Base-by-base conservation (phyloP, 1,139 yeast species). In the Candida gigantensis region DNA sequence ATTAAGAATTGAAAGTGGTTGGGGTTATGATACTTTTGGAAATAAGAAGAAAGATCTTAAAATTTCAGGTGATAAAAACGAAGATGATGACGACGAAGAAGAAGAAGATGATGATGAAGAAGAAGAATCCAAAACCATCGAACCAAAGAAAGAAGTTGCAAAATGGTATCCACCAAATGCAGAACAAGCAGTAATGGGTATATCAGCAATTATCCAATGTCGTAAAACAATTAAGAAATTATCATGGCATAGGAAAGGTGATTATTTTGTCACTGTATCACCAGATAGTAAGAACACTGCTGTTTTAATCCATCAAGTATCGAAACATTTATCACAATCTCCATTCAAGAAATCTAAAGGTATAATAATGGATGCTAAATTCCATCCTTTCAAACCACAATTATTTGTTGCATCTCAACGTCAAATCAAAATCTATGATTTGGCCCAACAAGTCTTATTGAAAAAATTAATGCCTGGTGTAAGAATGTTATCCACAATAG, bases 171-270 rank as follows among this genome's bases (percentile, higher is more conserved):
- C 88, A 44, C 96, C 97, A 31, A 75, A 81, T 15, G 62, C 74
- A 36, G 77, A 76, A 45, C 83, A 83, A 50, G 70, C 76, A 30
- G 65, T 62, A 33, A 72, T 76, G 46, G 96, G 95, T 35, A 80
- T 90, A 28, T 76, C 87, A 9, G 84, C 88, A 7, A 53, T 71
- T 21, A 81, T 87, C 20, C 79, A 92, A 43, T 75, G 83, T 44
- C 74, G 78, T 49, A 85, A 82, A 58, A 73, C 87, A 1, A 77
- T 92, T 47, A 89, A 88, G 65, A 84, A 82, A 55, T 53, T 92
- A 12, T 78, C 95, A 48, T 92, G 99, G 99, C 99, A 92, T 62
- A 77, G 97, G 60, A 84, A 86, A 55, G 99, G 98, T 55, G 98
- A 92, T 66, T 92, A 92, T 59, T 87, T 94, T 51, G 96, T 92